Base-by-base conservation (phyloP, 768 basidiomycete genomes). In the Mycena vulgaris region DNA sequence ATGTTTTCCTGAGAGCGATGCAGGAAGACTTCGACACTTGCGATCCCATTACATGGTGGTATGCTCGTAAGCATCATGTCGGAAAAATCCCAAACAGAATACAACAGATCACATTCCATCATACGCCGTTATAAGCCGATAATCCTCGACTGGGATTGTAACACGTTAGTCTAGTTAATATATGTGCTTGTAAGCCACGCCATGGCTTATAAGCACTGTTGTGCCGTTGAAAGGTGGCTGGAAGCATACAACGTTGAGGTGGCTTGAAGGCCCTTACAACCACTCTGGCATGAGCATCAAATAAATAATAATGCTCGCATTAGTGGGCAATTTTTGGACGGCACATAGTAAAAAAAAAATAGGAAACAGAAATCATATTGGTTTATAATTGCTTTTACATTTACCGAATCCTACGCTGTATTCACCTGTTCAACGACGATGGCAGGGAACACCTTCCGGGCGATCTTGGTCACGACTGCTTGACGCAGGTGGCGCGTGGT, bases 11-110 rank as follows among this genome's bases (percentile, higher is more conserved):
- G n/a, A n/a, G n/a, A n/a, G n/a, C n/a, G n/a, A n/a, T n/a, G n/a
- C n/a, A n/a, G n/a, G n/a, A n/a, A n/a, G n/a, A n/a, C n/a, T n/a
- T n/a, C n/a, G n/a, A n/a, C n/a, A n/a, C n/a, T n/a, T n/a, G n/a
- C n/a, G n/a, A n/a, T n/a, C n/a, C n/a, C n/a, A n/a, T n/a, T n/a
- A n/a, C n/a, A n/a, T n/a, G n/a, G n/a, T n/a, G n/a, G n/a, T n/a
- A n/a, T n/a, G n/a, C n/a, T n/a, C n/a, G n/a, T n/a, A n/a, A n/a
- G n/a, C n/a, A n/a, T n/a, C n/a, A n/a, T 60, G 58, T 60, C 42
- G 58, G 45, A 60, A 60, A 60, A 47, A 60, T 60, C 40, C 56
- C 21, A 21, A 58, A 39, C 17, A 42, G 56, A 58, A 25, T 58
- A 58, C 42, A 58, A 25, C 56, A 37, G 39, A 39, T 42, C 27